Evolutionary conservation across 495 filamentous ascomycete genomes (phyloP).

Genomic region (Penicillium roqueforti): DNA sequence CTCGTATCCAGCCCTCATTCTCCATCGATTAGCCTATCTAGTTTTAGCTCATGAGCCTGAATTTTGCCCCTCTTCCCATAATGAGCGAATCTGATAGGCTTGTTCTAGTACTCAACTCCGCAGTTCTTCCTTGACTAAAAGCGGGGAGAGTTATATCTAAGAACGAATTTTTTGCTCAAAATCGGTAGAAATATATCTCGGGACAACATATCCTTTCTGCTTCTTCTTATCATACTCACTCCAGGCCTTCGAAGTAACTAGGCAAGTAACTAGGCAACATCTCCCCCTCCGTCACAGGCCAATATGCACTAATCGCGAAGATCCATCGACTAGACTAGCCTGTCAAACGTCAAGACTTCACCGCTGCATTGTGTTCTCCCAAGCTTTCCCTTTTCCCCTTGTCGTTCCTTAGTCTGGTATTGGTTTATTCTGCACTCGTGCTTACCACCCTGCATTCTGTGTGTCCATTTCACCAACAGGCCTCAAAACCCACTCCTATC

Average conservation of each 20-base stretch:
- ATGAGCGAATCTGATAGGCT: neutral
- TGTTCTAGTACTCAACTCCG: too few species aligned
- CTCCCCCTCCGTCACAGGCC: neutral
- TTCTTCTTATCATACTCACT: neutral
- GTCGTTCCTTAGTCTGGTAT: neutral
- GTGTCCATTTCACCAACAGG: neutral
- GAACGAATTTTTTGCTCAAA: too few species aligned
- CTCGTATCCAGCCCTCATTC: neutral
- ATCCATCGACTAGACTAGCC: neutral
- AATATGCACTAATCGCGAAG: neutral
- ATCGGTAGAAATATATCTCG: too few species aligned
- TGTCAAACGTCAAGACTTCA: neutral
- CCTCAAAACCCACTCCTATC: too few species aligned
- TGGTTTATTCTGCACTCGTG: neutral
- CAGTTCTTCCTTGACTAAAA: too few species aligned
- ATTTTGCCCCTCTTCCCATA: neutral
- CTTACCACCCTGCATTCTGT: neutral
- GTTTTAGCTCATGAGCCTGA: slow-evolving; percentile 9
- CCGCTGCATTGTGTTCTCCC: slow-evolving; percentile 1
- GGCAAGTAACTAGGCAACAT: too few species aligned
- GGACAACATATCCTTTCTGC: neutral
- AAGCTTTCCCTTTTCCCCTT: neutral
- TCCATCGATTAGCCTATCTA: slow-evolving; percentile 17
- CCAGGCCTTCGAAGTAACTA: neutral
- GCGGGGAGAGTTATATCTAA: neutral